A percentile compares a stretch with the other conserved stretches of the same genome.
Evolutionary conservation across 208 protist species (phyloP).

Genomic region (Strigomonas culicis): DNA sequence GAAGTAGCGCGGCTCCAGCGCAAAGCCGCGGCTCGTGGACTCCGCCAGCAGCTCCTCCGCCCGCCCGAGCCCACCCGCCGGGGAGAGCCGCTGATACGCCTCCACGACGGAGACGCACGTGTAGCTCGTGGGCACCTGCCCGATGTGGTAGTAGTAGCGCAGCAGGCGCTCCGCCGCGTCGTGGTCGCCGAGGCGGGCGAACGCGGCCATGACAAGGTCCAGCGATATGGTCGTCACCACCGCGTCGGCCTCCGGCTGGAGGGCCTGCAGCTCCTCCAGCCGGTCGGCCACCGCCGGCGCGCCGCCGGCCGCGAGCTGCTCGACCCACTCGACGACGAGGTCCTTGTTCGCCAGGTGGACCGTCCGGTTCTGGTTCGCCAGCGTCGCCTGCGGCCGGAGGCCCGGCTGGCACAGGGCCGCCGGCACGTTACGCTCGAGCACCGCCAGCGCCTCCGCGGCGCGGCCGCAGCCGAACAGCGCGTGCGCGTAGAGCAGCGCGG

Average conservation of each 20-base stretch:
- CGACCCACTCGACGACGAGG: neutral
- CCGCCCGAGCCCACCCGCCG: slow-evolving; percentile 10
- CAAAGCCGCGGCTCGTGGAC: slow-evolving; percentile 25
- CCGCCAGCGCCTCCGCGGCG: slow-evolving; percentile 38
- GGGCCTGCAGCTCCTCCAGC: slow-evolving; percentile 6
- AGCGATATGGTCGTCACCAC: slow-evolving; percentile 52
- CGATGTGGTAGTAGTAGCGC: slow-evolving; percentile 29
- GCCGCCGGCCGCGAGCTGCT: neutral
- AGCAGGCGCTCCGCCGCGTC: slow-evolving; percentile 37
- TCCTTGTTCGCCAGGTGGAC: slow-evolving; percentile 14
- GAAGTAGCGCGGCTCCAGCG: slow-evolving; percentile 22
- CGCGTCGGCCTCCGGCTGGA: slow-evolving; percentile 3
- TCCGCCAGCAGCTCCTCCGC: slow-evolving; percentile 14
- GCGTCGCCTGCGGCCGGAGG: slow-evolving; percentile 52
- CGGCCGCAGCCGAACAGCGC: slow-evolving; percentile 29
- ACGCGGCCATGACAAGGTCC: slow-evolving; percentile 67
- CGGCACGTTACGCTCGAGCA: slow-evolving; percentile 51
- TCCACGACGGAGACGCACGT: slow-evolving; percentile 46
- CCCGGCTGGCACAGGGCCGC: slow-evolving; percentile 26
- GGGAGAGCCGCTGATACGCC: slow-evolving; percentile 23
- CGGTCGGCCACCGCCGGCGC: neutral
- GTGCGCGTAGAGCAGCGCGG: slow-evolving; percentile 51
- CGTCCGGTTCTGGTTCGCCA: slow-evolving; percentile 25
- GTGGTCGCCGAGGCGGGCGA: slow-evolving; percentile 32
- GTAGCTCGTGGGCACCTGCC: slow-evolving; percentile 17